A percentile compares a stretch with the other conserved stretches of the same genome.
Evolutionary conservation across 2,329 filamentous ascomycete species (phyloP).

Genomic region (Blastomyces gilchristii): DNA sequence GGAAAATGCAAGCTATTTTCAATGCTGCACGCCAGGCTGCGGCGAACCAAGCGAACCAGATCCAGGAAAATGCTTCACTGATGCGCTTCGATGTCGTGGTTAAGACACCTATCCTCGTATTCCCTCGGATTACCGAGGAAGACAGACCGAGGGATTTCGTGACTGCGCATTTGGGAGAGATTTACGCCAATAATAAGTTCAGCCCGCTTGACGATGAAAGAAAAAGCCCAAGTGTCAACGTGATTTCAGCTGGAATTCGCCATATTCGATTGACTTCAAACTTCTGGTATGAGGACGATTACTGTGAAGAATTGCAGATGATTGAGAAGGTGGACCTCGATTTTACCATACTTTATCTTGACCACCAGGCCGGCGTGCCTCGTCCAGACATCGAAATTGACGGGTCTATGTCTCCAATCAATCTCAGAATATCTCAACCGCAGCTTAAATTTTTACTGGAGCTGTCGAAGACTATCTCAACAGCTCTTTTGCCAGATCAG

Average conservation of each 20-base stretch:
- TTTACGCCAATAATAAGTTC: constrained; percentile 93
- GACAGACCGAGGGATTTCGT: constrained; percentile 68
- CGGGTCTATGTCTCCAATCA: constrained; percentile 86
- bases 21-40: constrained; percentile 93
- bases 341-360: constrained; percentile 84
- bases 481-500: constrained; percentile 67
- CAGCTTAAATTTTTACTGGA: constrained; percentile 85
- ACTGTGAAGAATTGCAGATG: constrained; percentile 80
- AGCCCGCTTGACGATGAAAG: constrained; percentile 69
- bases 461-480: constrained; percentile 76
- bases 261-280: constrained; percentile 86
- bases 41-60: constrained; percentile 81
- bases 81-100: constrained; percentile 91
- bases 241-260: constrained; percentile 79
- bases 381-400: constrained; percentile 86
- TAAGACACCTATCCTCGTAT: constrained; percentile 92
- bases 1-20: constrained; percentile 98
- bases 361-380: constrained; percentile 66
- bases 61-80: constrained; percentile 80
- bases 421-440: constrained; percentile 76
- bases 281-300: constrained; percentile 64
- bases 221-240: constrained; percentile 67
- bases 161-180: constrained; percentile 90
- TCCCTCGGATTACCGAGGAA: constrained; percentile 66
- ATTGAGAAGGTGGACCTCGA: constrained; percentile 94